Evolutionary conservation across 371 early-diverging fungal species (phyloP), one percentile per base, ranked within the genome.

Genomic region (Mortierella polycephala): DNA sequence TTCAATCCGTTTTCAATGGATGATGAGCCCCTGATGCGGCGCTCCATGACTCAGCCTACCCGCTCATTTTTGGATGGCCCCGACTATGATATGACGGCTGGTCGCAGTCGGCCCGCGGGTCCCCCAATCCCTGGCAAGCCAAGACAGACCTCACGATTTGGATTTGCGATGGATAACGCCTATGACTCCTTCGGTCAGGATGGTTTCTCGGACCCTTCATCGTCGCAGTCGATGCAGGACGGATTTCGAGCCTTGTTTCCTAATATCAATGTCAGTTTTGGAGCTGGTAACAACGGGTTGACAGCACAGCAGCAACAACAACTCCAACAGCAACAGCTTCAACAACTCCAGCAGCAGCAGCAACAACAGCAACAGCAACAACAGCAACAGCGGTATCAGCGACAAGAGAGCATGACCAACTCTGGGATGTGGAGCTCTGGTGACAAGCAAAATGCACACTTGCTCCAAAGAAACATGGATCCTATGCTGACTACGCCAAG

Each of bases 191-290:
- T 51, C 39, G 65, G 62, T 21, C 50, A 57, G 8, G 80, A 67
- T 10, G 66, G 58, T 39, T 71, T 58, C 11, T 51, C 68, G 18
- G 71, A 75, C 14, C 64, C 75, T 44, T 66, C 71, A 18, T 30
- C 30, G 30, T 55, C 73, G 42, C 81, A 75, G 60, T 82, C 82
- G 37, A 85, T 85, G 82, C 84, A 87, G 53, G 89, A 92, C 30
- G 88, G 89, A 42, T 85, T 92, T 60, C 81, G 91, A 53, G 89
- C 91, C 4, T 59, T 92, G 49, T 84, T 92, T 60, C 92, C 92
- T 41, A 90, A 92, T 77, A 89, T 89, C 39, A 91, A 90, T 81
- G 86, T 90, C 55, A 90, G 89, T 39, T 90, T 91, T 74, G 86
- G 87, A 82, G 57, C 71, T 56, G 60, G 58, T 69, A 60, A 18